Evolutionary conservation across 2,329 filamentous ascomycete genomes (phyloP).

Genomic region (Geosmithia flava): DNA sequence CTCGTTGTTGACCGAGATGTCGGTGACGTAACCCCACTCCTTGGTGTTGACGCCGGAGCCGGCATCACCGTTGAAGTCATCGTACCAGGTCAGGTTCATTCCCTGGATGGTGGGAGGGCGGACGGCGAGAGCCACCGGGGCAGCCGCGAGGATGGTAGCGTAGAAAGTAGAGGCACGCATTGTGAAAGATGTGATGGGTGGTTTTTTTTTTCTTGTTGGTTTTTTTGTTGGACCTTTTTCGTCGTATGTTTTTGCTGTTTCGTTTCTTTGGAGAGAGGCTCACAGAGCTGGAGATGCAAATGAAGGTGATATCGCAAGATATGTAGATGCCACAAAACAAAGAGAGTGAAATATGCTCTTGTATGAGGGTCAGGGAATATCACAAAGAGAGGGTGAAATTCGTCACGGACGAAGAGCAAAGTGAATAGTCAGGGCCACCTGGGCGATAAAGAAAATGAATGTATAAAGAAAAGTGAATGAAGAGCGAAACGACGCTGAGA

Average conservation of each 20-base stretch:
- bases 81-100: slow-evolving; percentile 30
- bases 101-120: slow-evolving; percentile 23
- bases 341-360: background rate
- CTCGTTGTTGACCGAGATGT: slow-evolving; percentile 36
- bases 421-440: background rate
- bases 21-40: slow-evolving; percentile 31
- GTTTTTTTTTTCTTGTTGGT: background rate
- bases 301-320: background rate
- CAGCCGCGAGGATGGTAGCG: slow-evolving; percentile 7
- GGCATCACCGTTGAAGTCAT: slow-evolving; percentile 27
- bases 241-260: background rate
- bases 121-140: slow-evolving; percentile 18
- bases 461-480: background rate
- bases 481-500: background rate
- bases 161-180: slow-evolving; percentile 12
- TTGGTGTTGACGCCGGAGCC: slow-evolving; percentile 21
- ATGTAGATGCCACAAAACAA: background rate
- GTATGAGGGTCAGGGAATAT: background rate
- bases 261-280: background rate
- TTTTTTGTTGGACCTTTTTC: background rate
- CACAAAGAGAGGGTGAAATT: background rate
- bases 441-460: background rate
- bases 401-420: background rate
- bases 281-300: background rate
- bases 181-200: background rate